These are phyloP conservation scores for Coemansia sp. DNA, from an alignment of 192 early-diverging fungal genomes.

Conservation along the genomic window DNA sequence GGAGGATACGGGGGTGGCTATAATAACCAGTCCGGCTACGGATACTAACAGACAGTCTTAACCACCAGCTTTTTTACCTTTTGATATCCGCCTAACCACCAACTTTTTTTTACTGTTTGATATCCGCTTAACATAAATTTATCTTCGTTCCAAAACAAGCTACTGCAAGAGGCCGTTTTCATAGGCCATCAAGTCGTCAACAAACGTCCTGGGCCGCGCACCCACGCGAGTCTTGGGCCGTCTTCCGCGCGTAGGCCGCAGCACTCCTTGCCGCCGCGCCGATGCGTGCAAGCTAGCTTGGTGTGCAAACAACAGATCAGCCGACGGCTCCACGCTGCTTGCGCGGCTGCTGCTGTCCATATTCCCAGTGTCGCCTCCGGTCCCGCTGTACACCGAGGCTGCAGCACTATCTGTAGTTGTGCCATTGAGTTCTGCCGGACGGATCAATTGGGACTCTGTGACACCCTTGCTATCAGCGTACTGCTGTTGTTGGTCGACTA, in stretches of 20 bases:
- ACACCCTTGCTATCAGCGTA: too few species aligned
- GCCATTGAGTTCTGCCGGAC: not conserved
- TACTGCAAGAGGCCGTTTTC: constrained; percentile 18
- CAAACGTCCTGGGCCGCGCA: constrained; percentile 13
- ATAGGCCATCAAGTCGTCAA: constrained; percentile 40
- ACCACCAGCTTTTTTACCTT: not conserved
- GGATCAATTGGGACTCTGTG: too few species aligned
- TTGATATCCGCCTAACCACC: too few species aligned
- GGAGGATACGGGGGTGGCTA: constrained; percentile 1
- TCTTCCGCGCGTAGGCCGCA: constrained; percentile 21
- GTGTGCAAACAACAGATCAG: constrained; percentile 21
- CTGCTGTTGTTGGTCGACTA: constrained; percentile 7
- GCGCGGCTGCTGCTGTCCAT: constrained; percentile 27
- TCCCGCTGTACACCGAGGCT: not conserved
- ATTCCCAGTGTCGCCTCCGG: not conserved
- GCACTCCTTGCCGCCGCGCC: constrained; percentile 3
- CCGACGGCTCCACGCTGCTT: constrained; percentile 35
- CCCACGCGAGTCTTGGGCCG: constrained; percentile 25
- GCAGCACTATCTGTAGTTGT: not conserved
- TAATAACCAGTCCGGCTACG: not conserved
- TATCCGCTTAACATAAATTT: too few species aligned
- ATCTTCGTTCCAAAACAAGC: too few species aligned
- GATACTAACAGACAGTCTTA: constrained; percentile 9
- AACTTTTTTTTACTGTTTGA: too few species aligned
- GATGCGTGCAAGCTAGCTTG: constrained; percentile 9